These are phyloP conservation scores for Penicillium sp. DNA, from an alignment of 2,329 filamentous ascomycete species.

Conservation along the genomic window DNA sequence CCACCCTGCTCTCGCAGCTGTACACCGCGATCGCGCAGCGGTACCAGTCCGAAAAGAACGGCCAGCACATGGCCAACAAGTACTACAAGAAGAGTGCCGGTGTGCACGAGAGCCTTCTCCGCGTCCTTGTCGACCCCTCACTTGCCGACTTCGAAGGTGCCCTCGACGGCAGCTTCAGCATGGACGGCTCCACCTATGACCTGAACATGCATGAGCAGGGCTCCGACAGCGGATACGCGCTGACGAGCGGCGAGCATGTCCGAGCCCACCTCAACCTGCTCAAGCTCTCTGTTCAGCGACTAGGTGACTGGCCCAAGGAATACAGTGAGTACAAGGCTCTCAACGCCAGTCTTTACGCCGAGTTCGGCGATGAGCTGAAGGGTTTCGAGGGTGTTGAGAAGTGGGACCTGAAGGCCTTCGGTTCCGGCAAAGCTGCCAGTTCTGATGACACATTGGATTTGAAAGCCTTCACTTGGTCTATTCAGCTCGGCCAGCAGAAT, in stretches of 20 bases:
- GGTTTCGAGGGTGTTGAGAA: constrained; percentile 47
- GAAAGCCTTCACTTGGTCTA: constrained; percentile 26
- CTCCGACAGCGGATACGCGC: constrained; percentile 11
- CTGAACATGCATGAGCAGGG: constrained; percentile 19
- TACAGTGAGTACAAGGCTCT: constrained; percentile 49
- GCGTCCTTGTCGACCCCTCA: too few relatives aligned
- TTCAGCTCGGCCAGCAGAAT: constrained; percentile 15
- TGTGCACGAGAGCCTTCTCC: too few relatives aligned
- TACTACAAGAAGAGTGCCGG: too few relatives aligned
- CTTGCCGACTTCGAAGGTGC: too few relatives aligned
- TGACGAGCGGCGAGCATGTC: constrained; percentile 28
- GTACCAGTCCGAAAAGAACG: too few relatives aligned
- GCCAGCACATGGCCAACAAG: too few relatives aligned
- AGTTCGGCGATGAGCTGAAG: constrained; percentile 42
- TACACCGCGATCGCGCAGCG: constrained; percentile 41
- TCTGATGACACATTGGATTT: constrained; percentile 27
- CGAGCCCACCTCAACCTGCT: constrained; percentile 7
- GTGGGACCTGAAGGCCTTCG: constrained; percentile 47
- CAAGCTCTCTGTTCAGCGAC: not conserved
- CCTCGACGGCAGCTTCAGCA: constrained; percentile 20
- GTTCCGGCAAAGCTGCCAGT: constrained; percentile 48
- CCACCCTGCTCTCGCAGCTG: constrained; percentile 49
- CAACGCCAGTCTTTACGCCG: constrained; percentile 45
- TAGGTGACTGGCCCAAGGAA: constrained; percentile 46
- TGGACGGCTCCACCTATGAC: constrained; percentile 22